Conservation (phyloP, 768 basidiomycete genomes). For the Dictyophora rubrovolvata region DNA sequence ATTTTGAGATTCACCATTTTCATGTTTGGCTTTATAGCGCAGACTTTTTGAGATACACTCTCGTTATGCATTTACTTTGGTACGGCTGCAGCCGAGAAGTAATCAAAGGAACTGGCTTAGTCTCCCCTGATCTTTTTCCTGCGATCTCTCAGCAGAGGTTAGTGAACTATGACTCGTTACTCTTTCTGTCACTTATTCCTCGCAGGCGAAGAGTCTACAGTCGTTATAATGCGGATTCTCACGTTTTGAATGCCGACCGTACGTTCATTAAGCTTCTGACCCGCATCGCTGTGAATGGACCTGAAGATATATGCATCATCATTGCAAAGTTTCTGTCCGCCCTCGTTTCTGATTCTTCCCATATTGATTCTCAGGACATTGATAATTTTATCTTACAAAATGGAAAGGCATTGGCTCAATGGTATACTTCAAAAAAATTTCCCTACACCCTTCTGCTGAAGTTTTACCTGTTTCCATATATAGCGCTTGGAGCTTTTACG, state of each 20-base stretch:
- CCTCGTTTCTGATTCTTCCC: slow-evolving; percentile 49
- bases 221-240: slow-evolving; percentile 33
- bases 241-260: slow-evolving; percentile 52
- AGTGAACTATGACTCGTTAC: neutral
- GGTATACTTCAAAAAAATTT: slow-evolving; percentile 30
- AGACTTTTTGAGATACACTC: slow-evolving; percentile 48
- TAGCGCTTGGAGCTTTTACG: slow-evolving; percentile 64
- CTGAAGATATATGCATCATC: slow-evolving; percentile 41
- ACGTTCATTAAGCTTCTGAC: slow-evolving; percentile 46
- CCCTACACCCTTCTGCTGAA: neutral
- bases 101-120: slow-evolving; percentile 35
- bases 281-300: slow-evolving; percentile 37
- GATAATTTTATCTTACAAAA: slow-evolving; percentile 67
- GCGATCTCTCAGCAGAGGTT: slow-evolving; percentile 48
- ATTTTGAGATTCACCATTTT: neutral
- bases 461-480: neutral
- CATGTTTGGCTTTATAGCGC: slow-evolving; percentile 1
- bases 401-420: slow-evolving; percentile 42
- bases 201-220: slow-evolving; percentile 38
- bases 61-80: slow-evolving; percentile 50
- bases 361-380: slow-evolving; percentile 55
- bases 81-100: slow-evolving; percentile 54
- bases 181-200: neutral
- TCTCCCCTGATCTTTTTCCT: slow-evolving; percentile 36
- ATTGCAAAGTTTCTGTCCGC: slow-evolving; percentile 52